Conservation (phyloP, 352 stramenopile species). For the Phytophthora ramorum region DNA sequence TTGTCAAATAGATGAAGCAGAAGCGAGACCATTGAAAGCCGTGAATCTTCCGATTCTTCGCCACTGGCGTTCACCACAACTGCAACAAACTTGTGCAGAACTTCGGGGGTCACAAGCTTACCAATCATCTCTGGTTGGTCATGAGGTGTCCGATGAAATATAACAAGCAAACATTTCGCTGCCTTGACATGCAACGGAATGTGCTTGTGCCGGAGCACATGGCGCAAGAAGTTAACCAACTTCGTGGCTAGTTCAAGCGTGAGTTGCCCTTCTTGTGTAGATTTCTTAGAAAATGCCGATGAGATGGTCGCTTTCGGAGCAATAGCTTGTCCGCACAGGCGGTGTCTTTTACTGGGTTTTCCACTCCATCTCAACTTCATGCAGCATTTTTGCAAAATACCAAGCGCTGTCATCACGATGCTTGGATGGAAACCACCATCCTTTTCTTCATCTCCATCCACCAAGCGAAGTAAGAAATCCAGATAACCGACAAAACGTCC, state of each 20-base stretch:
- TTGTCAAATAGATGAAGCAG: conserved; percentile 77
- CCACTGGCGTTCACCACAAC: conserved; percentile 52
- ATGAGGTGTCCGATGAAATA: conserved; percentile 58
- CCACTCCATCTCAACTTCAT: conserved; percentile 67
- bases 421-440: conserved; percentile 61
- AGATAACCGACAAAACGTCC: conserved; percentile 59
- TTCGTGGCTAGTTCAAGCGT: conserved; percentile 51
- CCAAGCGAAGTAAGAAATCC: conserved; percentile 54
- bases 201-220: conserved; percentile 65
- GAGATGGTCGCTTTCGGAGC: conserved; percentile 10
- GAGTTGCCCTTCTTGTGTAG: conserved; percentile 33
- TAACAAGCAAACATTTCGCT: conserved; percentile 70
- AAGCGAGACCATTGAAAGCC: conserved; percentile 66
- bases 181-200: conserved; percentile 66
- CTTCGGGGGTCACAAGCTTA: conserved; percentile 54
- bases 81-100: conserved; percentile 63
- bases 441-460: conserved; percentile 36
- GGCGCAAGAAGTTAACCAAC: conserved; percentile 53
- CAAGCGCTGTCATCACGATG: conserved; percentile 66
- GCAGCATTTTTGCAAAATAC: conserved; percentile 80
- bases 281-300: conserved; percentile 20
- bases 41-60: conserved; percentile 75
- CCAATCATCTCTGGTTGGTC: conserved; percentile 38
- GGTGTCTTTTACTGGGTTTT: conserved; percentile 16
- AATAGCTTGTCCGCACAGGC: conserved; percentile 4